Base-by-base conservation (phyloP, 768 basidiomycete genomes). In the Inosperma sp. region DNA sequence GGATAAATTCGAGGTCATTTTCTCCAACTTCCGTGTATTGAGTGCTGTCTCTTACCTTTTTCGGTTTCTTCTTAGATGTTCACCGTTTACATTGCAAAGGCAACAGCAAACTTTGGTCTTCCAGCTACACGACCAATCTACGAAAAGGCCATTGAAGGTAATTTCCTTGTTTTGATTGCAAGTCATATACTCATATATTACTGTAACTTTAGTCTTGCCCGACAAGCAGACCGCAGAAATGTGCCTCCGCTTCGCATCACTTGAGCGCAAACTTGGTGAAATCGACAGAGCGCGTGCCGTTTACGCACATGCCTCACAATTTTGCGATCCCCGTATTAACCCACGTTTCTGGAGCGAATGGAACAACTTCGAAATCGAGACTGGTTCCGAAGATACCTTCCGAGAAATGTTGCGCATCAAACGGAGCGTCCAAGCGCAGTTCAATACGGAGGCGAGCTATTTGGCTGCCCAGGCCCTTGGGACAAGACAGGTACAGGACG, bases 321-420 rank as follows among this genome's bases (percentile, higher is more conserved):
- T 99, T 79, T 99, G 95, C 67, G 95, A 98, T 65, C 95, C 95
- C 10, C 81, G 95, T 14, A 81, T 88, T 55, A 83, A 88, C 64
- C 86, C 93, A 29, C 83, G 84, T 53, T 98, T 98, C 77, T 98
- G 96, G 96, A 69, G 77, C 25, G 92, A 96, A 65, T 98, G 96
- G 96, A 93, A 98, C 66, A 76, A 76, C 44, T 99, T 98, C 72
- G 96, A 99, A 70, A 92, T 98, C 62, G 96, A 98, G 66, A 96
- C 93, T 2, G 96, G 96, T 2, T 95, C 92, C 2, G 96, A 99
- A 67, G 96, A 99, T 65, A 99, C 96, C 0, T 99, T 99, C 84
- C 77, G 85, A 56, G 89, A 91, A 71, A 92, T 91, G 88, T 66
- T 93, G 52, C 84, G 94, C 30, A 96, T 98, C 75, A 96, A 95